These are phyloP conservation scores for Solanum pennellii DNA, from an alignment of 257 asterid genomes.

Conservation along the genomic window DNA sequence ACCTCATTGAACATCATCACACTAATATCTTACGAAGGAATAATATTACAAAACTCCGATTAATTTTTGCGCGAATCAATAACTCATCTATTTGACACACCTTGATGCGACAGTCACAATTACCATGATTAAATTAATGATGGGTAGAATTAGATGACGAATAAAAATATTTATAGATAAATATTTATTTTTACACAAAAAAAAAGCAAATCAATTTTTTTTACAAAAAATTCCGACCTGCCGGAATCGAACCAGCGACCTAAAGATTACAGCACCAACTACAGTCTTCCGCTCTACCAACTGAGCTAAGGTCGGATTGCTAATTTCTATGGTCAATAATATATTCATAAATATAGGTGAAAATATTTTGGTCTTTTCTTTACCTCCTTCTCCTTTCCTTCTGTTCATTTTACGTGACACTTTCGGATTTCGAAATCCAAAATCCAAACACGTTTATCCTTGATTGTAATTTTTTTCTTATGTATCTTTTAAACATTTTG, in stretches of 20 bases:
- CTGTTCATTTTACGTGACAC: too few relatives aligned
- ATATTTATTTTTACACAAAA: neutral
- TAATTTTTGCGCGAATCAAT: neutral
- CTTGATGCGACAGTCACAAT: too few relatives aligned
- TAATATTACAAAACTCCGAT: neutral
- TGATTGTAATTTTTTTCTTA: too few relatives aligned
- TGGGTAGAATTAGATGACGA: neutral
- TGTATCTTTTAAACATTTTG: too few relatives aligned
- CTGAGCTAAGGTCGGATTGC: constrained; percentile 38
- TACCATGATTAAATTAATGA: neutral
- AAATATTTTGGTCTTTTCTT: too few relatives aligned
- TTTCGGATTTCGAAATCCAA: too few relatives aligned
- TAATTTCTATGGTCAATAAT: accelerated
- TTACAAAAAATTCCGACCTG: constrained; percentile 10
- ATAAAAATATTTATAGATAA: too few relatives aligned
- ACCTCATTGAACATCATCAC: neutral
- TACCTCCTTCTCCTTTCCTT: too few relatives aligned
- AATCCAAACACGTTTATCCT: too few relatives aligned
- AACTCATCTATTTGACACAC: neutral
- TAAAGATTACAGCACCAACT: constrained; percentile 11
- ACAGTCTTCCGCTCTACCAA: constrained; percentile 66
- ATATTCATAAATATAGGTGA: too few relatives aligned
- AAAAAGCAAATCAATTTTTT: neutral
- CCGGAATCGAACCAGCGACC: constrained; percentile 29
- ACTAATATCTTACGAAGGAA: too few relatives aligned